Evolutionary conservation across 345 rosid genomes (phyloP), one percentile per base, ranked within the genome.

Genomic region (Euphorbia tirucalli): DNA sequence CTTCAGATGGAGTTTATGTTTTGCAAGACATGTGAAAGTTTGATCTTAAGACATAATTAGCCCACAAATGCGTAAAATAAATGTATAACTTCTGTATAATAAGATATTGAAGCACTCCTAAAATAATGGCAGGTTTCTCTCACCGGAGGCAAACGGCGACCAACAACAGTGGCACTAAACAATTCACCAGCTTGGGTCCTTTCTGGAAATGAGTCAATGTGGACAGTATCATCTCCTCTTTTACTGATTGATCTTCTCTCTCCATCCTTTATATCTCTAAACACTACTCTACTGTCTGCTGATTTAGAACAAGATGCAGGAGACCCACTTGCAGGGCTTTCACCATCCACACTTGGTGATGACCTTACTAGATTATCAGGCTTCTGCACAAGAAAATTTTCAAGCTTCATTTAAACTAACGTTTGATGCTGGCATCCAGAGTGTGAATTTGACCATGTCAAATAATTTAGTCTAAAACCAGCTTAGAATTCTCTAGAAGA

Each of bases 151-250:
- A 87, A 61, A 74, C 21, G 82, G 35, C 71, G 84, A 69, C 90
- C 85, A 74, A 70, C 86, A 80, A 81, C 84, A 52, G 87, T 68
- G 44, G 81, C 88, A 82, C 88, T 74, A 76, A 90, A 88, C 82
- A 88, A 82, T 64, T 89, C 89, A 72, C 93, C 90, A 10, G 97
- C 88, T 76, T 76, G 90, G 64, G 87, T 84, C 81, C 86, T 87
- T 81, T 85, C 90, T 2, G 92, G 92, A 77, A 81, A 84, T 57
- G 91, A 84, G 69, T 82, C 85, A 48, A 68, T 72, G 62, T 75
- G 35, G 3, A 83, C 57, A 44, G 83, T 66, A 77, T 76, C 87
- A 55, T 83, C 93, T 78, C 81, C 85, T 74, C 58, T 69, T 75
- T 78, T 81, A 75, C 87, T 84, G 72, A 77, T 56, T 67, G 97